Evolutionary conservation across 257 asterid species (phyloP).

Genomic region (Coffea eugenioides): DNA sequence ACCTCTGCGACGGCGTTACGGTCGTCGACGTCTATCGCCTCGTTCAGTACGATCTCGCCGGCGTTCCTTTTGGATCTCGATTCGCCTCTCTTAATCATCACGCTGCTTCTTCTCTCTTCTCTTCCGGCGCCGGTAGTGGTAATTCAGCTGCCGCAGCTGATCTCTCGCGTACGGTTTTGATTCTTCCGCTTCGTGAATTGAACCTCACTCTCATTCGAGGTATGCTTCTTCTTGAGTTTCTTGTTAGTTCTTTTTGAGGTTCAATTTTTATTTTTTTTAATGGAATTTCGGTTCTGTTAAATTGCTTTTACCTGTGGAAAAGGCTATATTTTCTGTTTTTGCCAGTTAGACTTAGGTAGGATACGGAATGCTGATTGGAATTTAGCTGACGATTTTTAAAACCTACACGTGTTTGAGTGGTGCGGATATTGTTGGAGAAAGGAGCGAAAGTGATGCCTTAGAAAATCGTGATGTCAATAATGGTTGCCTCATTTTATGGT

Average conservation of each 20-base stretch:
- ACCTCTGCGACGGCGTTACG: conserved; percentile 76
- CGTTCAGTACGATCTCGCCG: conserved; percentile 86
- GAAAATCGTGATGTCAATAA: too few relatives aligned
- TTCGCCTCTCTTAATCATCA: conserved; percentile 85
- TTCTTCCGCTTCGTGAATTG: conserved; percentile 90
- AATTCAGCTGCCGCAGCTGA: conserved; percentile 37
- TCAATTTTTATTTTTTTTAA: not conserved
- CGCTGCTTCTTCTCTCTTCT: conserved; percentile 77
- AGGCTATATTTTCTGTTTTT: not conserved
- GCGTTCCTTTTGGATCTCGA: conserved; percentile 93
- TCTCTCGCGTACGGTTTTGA: conserved; percentile 86
- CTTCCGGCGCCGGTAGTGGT: conserved; percentile 24
- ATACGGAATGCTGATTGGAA: not conserved
- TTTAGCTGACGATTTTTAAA: not conserved
- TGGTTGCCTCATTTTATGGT: not conserved
- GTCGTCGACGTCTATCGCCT: conserved; percentile 93
- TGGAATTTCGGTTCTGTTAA: not conserved
- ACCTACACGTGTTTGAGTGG: not conserved
- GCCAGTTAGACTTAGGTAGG: not conserved
- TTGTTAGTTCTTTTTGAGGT: not conserved
- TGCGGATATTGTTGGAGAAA: not conserved
- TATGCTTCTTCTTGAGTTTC: conserved; percentile 16
- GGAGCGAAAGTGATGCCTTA: not conserved
- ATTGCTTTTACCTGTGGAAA: not conserved
- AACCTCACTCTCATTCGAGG: conserved; percentile 78